Evolutionary conservation across 192 early-diverging fungal species (phyloP), one percentile per base, ranked within the genome.

Genomic region (Pilaira anomala): DNA sequence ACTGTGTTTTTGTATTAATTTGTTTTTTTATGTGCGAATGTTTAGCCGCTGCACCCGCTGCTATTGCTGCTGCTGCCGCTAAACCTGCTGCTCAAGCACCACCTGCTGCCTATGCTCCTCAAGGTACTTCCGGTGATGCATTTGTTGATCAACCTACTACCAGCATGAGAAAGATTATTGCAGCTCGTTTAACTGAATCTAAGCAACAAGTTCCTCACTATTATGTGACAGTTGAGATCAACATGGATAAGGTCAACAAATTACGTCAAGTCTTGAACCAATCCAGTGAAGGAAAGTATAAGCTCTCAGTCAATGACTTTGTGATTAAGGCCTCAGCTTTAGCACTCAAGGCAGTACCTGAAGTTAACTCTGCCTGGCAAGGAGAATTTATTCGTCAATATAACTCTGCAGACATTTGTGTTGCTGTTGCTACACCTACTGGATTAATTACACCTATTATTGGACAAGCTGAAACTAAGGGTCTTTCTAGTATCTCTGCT

Each of bases 281-380:
- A 54, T 74, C 85, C 13, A 79, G 82, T 0, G 86, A 93, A 64
- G 95, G 91, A 29, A 87, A 90, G 63, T 96, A 89, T 89, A 98
- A 98, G 83, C 79, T 98, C 29, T 97, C 95, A 24, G 89, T 98
- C 72, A 98, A 98, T 74, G 97, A 98, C 78, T 97, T 98, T 76
- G 85, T 98, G 25, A 87, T 98, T 83, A 98, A 98, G 87, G 93
- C 97, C 0, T 85, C 92, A 16, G 88, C 87, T 60, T 81, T 92
- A 45, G 91, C 95, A 8, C 82, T 98, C 45, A 85, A 87, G 73
- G 90, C 88, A 61, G 92, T 97, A 6, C 97, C 97, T 21, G 94
- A 91, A 52, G 93, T 92, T 62, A 98, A 98, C 89, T 88, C 82
- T 63, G 79, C 90, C 12, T 94, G 91, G 91, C 71, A 79, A 69